Conservation (phyloP, 2,329 filamentous ascomycete species). For the Colletotrichum sp. region DNA sequence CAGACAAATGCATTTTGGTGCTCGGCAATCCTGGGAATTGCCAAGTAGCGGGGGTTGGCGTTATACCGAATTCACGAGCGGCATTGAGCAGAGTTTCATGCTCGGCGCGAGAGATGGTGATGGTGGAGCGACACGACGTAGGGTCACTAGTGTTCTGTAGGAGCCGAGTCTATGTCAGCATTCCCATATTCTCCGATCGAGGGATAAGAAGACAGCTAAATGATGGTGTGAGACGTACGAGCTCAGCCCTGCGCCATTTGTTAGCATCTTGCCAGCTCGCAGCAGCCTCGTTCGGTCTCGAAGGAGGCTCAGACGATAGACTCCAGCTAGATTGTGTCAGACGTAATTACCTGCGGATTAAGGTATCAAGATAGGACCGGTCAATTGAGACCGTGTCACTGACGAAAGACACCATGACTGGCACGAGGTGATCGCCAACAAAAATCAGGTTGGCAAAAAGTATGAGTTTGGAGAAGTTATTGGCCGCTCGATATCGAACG, state of each 20-base stretch:
- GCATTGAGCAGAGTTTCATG: conserved; percentile 62
- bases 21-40: not conserved
- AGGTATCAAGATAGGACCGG: conserved; percentile 64
- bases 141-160: conserved; percentile 23
- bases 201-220: not conserved
- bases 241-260: conserved; percentile 26
- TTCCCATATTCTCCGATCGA: not conserved
- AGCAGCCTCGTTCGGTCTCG: not conserved
- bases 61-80: conserved; percentile 61
- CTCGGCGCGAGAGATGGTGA: conserved; percentile 65
- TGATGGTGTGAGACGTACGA: conserved; percentile 26
- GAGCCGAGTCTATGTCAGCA: not conserved
- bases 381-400: conserved; percentile 47
- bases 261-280: not conserved
- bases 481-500: not conserved
- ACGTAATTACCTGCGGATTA: conserved; percentile 61
- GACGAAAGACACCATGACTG: conserved; percentile 27
- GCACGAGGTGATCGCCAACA: not conserved
- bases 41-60: not conserved
- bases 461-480: not conserved
- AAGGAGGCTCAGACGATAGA: not conserved
- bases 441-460: not conserved
- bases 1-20: not conserved
- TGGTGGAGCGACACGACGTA: conserved; percentile 30
- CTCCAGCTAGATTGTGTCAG: not conserved